Evolutionary conservation across 371 early-diverging fungal genomes (phyloP).

Genomic region (Mucor saturninus): DNA sequence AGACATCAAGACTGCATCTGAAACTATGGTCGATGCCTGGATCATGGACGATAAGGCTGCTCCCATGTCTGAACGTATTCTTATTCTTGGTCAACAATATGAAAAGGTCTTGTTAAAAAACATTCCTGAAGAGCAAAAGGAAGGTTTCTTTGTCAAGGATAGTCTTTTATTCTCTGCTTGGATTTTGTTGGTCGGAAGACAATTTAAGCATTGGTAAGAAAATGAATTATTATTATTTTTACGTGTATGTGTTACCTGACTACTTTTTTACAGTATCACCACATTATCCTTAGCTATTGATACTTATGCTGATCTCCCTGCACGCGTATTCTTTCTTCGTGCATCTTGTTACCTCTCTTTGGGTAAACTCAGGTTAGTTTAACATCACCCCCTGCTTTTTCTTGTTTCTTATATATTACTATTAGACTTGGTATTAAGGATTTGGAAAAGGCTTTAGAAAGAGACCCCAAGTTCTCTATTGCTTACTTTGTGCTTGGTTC

Average conservation of each 20-base stretch:
- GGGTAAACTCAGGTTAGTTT: slow-evolving; percentile 53
- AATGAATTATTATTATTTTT: background rate
- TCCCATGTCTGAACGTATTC: slow-evolving; percentile 59
- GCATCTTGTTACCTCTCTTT: slow-evolving; percentile 65
- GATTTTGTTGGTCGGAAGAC: slow-evolving; percentile 69
- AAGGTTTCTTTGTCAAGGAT: slow-evolving; percentile 57
- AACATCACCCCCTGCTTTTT: background rate
- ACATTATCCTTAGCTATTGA: slow-evolving; percentile 66
- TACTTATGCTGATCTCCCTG: slow-evolving; percentile 61
- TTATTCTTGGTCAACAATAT: slow-evolving; percentile 29
- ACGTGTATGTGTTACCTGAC: background rate
- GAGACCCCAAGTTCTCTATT: slow-evolving; percentile 56
- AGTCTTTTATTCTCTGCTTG: slow-evolving; percentile 58
- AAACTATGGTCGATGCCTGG: slow-evolving; percentile 68
- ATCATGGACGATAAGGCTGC: slow-evolving; percentile 73
- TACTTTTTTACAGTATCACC: slow-evolving; percentile 42
- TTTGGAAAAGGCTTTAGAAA: slow-evolving; percentile 57
- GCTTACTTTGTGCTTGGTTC: slow-evolving; percentile 66
- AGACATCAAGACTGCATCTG: slow-evolving; percentile 64
- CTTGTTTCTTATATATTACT: background rate
- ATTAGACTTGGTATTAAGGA: slow-evolving; percentile 62
- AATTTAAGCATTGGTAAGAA: slow-evolving; percentile 65
- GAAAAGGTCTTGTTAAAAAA: slow-evolving; percentile 44
- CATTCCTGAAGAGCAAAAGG: slow-evolving; percentile 53
- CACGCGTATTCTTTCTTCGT: slow-evolving; percentile 65